These are phyloP conservation scores for Metschnikowia corniflorae DNA, from an alignment of 805 yeast genomes.

Conservation along the genomic window DNA sequence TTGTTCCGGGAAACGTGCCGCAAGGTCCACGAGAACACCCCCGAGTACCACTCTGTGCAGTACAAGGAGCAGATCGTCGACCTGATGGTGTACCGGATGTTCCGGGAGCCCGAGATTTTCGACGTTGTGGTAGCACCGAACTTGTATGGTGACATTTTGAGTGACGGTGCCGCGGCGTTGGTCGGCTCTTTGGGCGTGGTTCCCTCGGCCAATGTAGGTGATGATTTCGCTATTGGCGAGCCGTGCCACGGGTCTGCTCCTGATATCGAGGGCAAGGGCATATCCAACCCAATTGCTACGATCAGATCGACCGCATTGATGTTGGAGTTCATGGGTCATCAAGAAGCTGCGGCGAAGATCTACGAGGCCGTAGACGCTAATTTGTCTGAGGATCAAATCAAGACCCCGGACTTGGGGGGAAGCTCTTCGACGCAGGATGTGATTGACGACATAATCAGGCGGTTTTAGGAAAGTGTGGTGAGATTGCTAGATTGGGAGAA, in stretches of 20 bases:
- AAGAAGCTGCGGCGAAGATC: conserved; percentile 86
- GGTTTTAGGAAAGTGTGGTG: conserved; percentile 25
- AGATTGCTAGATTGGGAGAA: background rate
- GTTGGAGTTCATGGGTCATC: conserved; percentile 94
- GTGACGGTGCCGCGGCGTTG: conserved; percentile 97
- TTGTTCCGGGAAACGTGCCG: conserved; percentile 87
- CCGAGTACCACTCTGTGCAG: conserved; percentile 54
- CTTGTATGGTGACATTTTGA: conserved; percentile 93
- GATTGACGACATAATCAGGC: conserved; percentile 69
- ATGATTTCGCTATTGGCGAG: conserved; percentile 93
- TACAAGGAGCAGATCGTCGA: conserved; percentile 97
- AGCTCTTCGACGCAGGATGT: conserved; percentile 82
- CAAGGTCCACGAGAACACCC: conserved; percentile 56
- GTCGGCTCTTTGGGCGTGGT: conserved; percentile 98
- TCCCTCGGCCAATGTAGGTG: conserved; percentile 98
- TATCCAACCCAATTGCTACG: conserved; percentile 95
- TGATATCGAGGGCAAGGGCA: conserved; percentile 93
- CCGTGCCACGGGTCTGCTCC: conserved; percentile 99
- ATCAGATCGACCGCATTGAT: conserved; percentile 95
- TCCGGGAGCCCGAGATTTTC: conserved; percentile 95
- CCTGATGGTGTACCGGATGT: conserved; percentile 98
- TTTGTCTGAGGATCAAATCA: conserved; percentile 69
- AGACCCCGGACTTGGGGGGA: conserved; percentile 97
- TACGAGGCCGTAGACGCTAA: conserved; percentile 94
- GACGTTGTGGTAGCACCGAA: conserved; percentile 99